phyloP scores from a whole-genome alignment of 2,329 filamentous ascomycete genomes.

The Fusarium sp. region DNA sequence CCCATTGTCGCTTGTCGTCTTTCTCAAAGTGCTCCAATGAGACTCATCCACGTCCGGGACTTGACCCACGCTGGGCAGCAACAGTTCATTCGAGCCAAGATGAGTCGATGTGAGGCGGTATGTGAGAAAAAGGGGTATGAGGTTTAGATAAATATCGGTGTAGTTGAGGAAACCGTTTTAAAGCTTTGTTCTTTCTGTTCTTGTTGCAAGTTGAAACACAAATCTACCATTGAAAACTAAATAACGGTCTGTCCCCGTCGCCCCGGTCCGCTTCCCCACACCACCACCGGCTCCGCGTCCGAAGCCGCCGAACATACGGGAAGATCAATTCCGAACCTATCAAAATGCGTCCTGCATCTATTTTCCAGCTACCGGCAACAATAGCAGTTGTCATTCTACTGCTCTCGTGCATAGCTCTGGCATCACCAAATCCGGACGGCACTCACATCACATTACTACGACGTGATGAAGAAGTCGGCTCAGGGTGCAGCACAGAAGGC shows the following conservation, averaged over 20 bases:
- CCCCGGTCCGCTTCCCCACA: constrained; percentile 26
- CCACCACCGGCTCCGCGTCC: constrained; percentile 22
- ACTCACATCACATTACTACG: constrained; percentile 15
- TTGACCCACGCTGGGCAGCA: constrained; percentile 48
- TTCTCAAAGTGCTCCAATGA: constrained; percentile 46
- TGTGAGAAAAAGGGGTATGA: constrained; percentile 9
- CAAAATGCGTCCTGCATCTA: constrained; percentile 27
- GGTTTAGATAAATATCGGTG: constrained; percentile 18
- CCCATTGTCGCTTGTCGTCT: constrained; percentile 29
- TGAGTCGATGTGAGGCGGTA: constrained; percentile 32
- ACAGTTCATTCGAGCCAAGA: constrained; percentile 40
- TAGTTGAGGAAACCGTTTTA: neutral
- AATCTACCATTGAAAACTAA: constrained; percentile 3
- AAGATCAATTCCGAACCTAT: constrained; percentile 2
- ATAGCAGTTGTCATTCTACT: constrained; percentile 19
- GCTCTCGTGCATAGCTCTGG: constrained; percentile 23
- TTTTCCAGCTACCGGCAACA: constrained; percentile 8
- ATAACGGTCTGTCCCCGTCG: neutral
- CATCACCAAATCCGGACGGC: constrained; percentile 8
- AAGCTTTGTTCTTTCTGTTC: constrained; percentile 7
- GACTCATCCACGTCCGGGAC: constrained; percentile 48
- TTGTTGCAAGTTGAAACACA: neutral
- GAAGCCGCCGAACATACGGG: constrained; percentile 22
- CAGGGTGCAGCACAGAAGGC: constrained; percentile 62
- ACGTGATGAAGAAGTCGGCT: constrained; percentile 53